Evolutionary conservation across 1,284 basidiomycete genomes (phyloP).

Genomic region (Boletus mariae): DNA sequence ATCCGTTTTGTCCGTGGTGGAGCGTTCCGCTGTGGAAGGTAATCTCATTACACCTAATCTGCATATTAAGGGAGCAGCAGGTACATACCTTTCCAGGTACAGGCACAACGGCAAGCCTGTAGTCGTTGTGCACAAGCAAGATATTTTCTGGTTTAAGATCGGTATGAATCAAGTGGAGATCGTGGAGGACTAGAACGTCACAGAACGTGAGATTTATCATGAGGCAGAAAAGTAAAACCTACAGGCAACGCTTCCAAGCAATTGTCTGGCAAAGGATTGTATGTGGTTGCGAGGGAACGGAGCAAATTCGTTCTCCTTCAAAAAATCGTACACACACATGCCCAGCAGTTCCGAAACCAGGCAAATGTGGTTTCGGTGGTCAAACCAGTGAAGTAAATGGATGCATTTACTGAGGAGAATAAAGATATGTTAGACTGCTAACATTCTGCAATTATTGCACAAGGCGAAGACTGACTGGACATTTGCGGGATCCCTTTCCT

Average conservation of each 20-base stretch:
- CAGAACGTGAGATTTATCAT: slow-evolving; percentile 10
- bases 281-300: slow-evolving; percentile 97
- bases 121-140: slow-evolving; percentile 86
- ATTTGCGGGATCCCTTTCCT: slow-evolving; percentile 88
- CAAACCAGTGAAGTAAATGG: slow-evolving; percentile 92
- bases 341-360: slow-evolving; percentile 95
- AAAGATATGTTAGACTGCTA: slow-evolving; percentile 7
- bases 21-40: slow-evolving; percentile 51
- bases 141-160: slow-evolving; percentile 99
- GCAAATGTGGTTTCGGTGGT: slow-evolving; percentile 97
- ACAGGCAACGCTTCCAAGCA: slow-evolving; percentile 95
- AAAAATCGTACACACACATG: slow-evolving; percentile 98
- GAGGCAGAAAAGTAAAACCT: slow-evolving; percentile 35
- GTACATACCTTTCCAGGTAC: slow-evolving; percentile 54
- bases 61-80: slow-evolving; percentile 5
- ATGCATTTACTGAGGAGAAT: slow-evolving; percentile 84
- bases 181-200: slow-evolving; percentile 74
- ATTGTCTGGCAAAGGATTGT: slow-evolving; percentile 90
- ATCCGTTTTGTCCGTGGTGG: slow-evolving; percentile 67
- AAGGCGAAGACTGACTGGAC: slow-evolving; percentile 63
- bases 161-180: slow-evolving; percentile 91
- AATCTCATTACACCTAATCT: slow-evolving; percentile 10
- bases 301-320: slow-evolving; percentile 96
- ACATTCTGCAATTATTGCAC: slow-evolving; percentile 1
- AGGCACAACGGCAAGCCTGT: slow-evolving; percentile 53